Percentiles rank a stretch among this genome's conserved stretches.
Evolutionary conservation across 2,329 filamentous ascomycete genomes (phyloP).

Genomic region (Aspergillus tamarii): DNA sequence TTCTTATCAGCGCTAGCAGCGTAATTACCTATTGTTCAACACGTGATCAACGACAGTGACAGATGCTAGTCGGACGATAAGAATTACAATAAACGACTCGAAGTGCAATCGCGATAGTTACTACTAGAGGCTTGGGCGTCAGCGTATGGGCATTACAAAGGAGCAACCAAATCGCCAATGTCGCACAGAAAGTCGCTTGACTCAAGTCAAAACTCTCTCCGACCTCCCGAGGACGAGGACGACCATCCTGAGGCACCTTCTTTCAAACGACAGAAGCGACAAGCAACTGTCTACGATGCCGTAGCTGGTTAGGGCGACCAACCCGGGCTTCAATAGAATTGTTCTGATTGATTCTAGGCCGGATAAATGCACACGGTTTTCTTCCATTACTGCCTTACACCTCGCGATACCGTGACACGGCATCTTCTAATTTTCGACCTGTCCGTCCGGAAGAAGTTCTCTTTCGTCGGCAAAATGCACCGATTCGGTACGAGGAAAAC

Average conservation of each 20-base stretch:
- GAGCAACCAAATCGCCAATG: slow-evolving; percentile 17
- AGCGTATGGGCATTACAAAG: not conserved
- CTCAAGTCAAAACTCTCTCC: slow-evolving; percentile 24
- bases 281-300: slow-evolving; percentile 60
- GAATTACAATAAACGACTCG: not conserved
- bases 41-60: not conserved
- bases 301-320: slow-evolving; percentile 52
- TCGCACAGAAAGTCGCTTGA: slow-evolving; percentile 25
- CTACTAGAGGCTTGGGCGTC: not conserved
- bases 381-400: slow-evolving; percentile 23
- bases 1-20: not conserved
- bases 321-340: not conserved
- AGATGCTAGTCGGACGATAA: not conserved
- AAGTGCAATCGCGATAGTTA: not conserved
- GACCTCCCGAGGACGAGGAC: slow-evolving; percentile 17
- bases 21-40: not conserved
- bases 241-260: slow-evolving; percentile 13
- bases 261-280: slow-evolving; percentile 32
- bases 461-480: slow-evolving; percentile 56
- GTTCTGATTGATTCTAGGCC: slow-evolving; percentile 40
- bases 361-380: slow-evolving; percentile 48
- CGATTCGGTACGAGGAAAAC: slow-evolving; percentile 55
- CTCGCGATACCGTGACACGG: slow-evolving; percentile 38
- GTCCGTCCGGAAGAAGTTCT: slow-evolving; percentile 62
- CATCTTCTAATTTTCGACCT: slow-evolving; percentile 40